Conservation (phyloP, 495 filamentous ascomycete genomes). For the Penicillium riverlandense region DNA sequence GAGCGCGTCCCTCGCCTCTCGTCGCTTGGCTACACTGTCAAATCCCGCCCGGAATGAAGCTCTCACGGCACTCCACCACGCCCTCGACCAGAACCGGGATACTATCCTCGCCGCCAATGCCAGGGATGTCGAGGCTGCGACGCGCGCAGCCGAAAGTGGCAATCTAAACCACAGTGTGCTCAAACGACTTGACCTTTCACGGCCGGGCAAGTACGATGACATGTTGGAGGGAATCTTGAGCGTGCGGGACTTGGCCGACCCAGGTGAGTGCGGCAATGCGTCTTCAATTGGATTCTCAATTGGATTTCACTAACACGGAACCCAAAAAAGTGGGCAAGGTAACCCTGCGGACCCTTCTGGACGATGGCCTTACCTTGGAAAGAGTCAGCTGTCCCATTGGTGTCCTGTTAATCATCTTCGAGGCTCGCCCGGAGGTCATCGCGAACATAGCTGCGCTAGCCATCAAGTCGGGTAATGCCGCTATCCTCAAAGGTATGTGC, state of each 20-base stretch:
- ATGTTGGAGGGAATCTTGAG: constrained; percentile 95
- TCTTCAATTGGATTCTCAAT: background rate
- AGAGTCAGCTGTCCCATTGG: constrained; percentile 90
- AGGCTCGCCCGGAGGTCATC: constrained; percentile 96
- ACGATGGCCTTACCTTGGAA: constrained; percentile 78
- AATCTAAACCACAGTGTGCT: constrained; percentile 76
- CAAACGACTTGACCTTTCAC: constrained; percentile 81
- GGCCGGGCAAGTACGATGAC: constrained; percentile 88
- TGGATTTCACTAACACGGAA: constrained; percentile 2
- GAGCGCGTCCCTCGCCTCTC: constrained; percentile 64
- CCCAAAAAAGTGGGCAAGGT: constrained; percentile 68
- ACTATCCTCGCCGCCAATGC: constrained; percentile 81
- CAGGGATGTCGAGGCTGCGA: constrained; percentile 68
- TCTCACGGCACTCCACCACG: constrained; percentile 70
- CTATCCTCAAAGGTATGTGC: constrained; percentile 78
- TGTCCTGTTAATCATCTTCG: constrained; percentile 94
- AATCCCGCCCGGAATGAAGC: constrained; percentile 69
- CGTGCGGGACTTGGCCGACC: constrained; percentile 80
- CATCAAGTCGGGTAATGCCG: constrained; percentile 95
- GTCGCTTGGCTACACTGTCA: constrained; percentile 58
- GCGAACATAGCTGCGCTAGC: constrained; percentile 97
- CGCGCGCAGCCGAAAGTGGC: constrained; percentile 62
- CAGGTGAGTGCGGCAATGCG: constrained; percentile 49
- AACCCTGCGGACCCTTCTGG: constrained; percentile 76
- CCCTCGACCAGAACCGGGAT: constrained; percentile 57